Conservation (phyloP, 179 eudicot species). For the Gypsophila paniculata region DNA sequence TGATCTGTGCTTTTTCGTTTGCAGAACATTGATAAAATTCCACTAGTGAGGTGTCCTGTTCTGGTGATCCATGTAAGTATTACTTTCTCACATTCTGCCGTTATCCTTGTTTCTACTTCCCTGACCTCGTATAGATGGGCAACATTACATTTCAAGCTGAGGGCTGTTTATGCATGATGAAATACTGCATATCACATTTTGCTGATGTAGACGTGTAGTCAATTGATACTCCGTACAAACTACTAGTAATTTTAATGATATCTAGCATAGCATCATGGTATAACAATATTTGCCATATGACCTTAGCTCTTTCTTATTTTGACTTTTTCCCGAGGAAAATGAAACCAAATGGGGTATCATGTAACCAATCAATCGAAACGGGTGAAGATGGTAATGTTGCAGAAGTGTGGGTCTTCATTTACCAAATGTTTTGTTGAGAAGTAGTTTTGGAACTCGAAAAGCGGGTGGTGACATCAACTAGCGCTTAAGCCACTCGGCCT, state of each 20-base stretch:
- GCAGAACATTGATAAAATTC: slow-evolving; percentile 97
- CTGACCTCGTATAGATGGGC: neutral
- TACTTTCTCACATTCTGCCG: neutral
- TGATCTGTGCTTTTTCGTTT: slow-evolving; percentile 22
- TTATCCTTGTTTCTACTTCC: neutral
- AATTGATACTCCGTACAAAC: neutral
- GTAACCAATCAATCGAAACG: neutral
- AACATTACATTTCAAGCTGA: neutral
- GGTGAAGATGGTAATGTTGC: too few relatives aligned
- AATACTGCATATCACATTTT: neutral
- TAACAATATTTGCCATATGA: neutral
- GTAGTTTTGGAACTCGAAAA: neutral
- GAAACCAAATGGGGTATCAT: neutral
- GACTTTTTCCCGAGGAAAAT: neutral
- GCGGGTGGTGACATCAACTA: neutral
- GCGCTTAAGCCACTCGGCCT: neutral
- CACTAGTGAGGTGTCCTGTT: slow-evolving; percentile 79
- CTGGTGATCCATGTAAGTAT: slow-evolving; percentile 86
- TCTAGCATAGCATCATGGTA: neutral
- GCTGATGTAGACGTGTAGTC: neutral
- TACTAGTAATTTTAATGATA: neutral
- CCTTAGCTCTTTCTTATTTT: neutral
- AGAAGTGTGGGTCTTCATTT: too few relatives aligned
- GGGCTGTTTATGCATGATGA: neutral
- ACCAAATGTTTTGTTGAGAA: neutral